Evolutionary conservation across 1,284 basidiomycete genomes (phyloP), one percentile per base, ranked within the genome.

Genomic region (Singerocomus rubriflavus): DNA sequence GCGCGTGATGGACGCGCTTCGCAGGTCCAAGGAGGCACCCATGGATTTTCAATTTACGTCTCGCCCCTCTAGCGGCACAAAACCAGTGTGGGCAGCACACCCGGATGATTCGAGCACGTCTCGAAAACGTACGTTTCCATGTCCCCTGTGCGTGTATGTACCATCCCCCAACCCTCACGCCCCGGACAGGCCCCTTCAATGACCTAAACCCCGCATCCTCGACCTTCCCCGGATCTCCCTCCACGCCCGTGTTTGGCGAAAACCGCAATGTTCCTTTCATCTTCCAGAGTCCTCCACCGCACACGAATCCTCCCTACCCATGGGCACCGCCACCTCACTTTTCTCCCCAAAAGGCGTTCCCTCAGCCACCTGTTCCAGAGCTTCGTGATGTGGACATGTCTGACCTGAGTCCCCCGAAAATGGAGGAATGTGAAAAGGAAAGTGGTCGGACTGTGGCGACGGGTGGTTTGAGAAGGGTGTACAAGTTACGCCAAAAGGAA

Each of bases 21-120:
- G 37, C 71, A 70, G 78, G 53, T 85, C 85, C n/a, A 88, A 73
- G 46, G 87, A 89, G 61, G 85, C 83, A 6, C 88, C 88, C 3
- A 91, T 91, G 88, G 88, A 91, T 67, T 91, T 82, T 66, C 79
- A 88, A 57, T 85, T 78, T 61, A 84, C 83, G 12, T 75, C 74
- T 46, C 70, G 80, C 25, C 74, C 78, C 3, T 74, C 75, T 50
- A 72, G 70, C 48, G 65, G 67, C 36, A 68, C 74, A 46, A 80
- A 73, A 62, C 81, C 84, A 8, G 78, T 75, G 5, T 88, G 86
- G 85, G 77, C 76, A 30, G 13, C 57, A 6, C 55, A 63, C 31
- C 52, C 60, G 29, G 74, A 76, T 16, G 78, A 79, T 43, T 59
- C 71, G 29, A 73, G 67, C 53, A 78, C 81, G 21, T 78, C 82